phyloP scores from a whole-genome alignment of 495 filamentous ascomycete species.

The Neurospora hispaniola region DNA sequence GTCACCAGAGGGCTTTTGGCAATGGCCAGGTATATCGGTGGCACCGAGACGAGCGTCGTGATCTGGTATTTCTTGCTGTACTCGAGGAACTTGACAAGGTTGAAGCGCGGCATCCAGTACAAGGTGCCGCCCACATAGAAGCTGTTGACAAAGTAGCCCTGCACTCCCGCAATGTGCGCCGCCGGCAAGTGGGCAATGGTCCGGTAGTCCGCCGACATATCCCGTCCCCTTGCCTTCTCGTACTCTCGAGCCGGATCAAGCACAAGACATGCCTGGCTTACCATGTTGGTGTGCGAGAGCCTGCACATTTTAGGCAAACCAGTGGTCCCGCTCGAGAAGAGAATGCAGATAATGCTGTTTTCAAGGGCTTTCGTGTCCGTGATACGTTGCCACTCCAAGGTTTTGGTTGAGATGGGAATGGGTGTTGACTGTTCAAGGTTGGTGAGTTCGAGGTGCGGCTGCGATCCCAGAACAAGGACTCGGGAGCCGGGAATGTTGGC shows the following conservation, averaged over 20 bases:
- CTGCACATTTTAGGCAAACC: constrained; percentile 75
- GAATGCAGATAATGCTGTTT: constrained; percentile 45
- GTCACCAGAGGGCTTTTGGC: constrained; percentile 38
- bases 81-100: constrained; percentile 31
- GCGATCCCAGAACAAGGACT: constrained; percentile 24
- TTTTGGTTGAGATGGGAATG: background rate
- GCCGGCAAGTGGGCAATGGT: constrained; percentile 43
- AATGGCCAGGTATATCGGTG: constrained; percentile 40
- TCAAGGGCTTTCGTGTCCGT: constrained; percentile 30
- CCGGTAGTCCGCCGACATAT: constrained; percentile 9
- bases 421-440: background rate
- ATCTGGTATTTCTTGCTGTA: constrained; percentile 33
- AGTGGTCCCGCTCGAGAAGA: constrained; percentile 82
- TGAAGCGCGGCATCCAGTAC: constrained; percentile 44
- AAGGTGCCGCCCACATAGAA: constrained; percentile 30
- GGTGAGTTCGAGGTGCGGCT: constrained; percentile 5
- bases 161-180: constrained; percentile 30
- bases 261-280: constrained; percentile 25
- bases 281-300: constrained; percentile 59
- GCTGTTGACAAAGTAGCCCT: constrained; percentile 33
- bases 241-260: constrained; percentile 6
- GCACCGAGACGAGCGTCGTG: constrained; percentile 40
- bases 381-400: constrained; percentile 34
- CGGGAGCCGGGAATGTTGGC: constrained; percentile 39
- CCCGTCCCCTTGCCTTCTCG: background rate